Percentiles rank a stretch among this genome's conserved stretches.
phyloP scores from a whole-genome alignment of 2,329 filamentous ascomycete genomes.

The Xylaria sp. region DNA sequence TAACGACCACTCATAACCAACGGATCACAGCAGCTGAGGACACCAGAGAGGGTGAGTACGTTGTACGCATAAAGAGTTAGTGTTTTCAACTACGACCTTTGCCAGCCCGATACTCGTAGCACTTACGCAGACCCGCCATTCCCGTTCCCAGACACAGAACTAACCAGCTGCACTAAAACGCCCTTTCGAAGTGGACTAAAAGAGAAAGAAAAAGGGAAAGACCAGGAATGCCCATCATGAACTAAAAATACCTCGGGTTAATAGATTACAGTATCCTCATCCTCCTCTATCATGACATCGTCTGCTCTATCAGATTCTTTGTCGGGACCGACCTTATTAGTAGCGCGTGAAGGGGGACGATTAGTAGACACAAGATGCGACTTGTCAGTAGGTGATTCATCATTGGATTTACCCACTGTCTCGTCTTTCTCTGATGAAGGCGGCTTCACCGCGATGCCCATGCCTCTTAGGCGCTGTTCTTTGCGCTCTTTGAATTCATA shows the following conservation, averaged over 20 bases:
- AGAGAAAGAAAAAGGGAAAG: neutral
- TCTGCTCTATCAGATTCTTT: constrained; percentile 73
- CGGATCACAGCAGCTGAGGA: neutral
- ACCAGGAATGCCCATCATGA: constrained; percentile 13
- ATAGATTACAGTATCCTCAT: constrained; percentile 93
- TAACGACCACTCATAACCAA: neutral
- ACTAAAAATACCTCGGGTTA: constrained; percentile 53
- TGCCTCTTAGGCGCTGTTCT: constrained; percentile 55
- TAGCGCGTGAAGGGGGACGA: constrained; percentile 45
- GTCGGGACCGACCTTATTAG: constrained; percentile 49
- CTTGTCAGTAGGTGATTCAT: constrained; percentile 54
- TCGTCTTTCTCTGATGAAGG: constrained; percentile 51
- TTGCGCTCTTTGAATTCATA: constrained; percentile 68
- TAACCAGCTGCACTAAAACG: constrained; percentile 25
- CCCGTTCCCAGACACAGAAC: constrained; percentile 14
- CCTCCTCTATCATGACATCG: constrained; percentile 83
- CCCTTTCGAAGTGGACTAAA: constrained; percentile 20
- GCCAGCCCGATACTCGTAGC: constrained; percentile 7
- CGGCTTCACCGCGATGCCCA: constrained; percentile 49
- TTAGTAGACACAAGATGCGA: constrained; percentile 54
- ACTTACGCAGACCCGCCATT: constrained; percentile 29
- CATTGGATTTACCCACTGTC: constrained; percentile 58
- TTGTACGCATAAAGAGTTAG: constrained; percentile 12
- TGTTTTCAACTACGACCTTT: constrained; percentile 22
- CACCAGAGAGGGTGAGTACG: neutral